A percentile compares a stretch with the other conserved stretches of the same genome.
phyloP scores from a whole-genome alignment of 2,329 filamentous ascomycete species.

The Phialophora tarda region DNA sequence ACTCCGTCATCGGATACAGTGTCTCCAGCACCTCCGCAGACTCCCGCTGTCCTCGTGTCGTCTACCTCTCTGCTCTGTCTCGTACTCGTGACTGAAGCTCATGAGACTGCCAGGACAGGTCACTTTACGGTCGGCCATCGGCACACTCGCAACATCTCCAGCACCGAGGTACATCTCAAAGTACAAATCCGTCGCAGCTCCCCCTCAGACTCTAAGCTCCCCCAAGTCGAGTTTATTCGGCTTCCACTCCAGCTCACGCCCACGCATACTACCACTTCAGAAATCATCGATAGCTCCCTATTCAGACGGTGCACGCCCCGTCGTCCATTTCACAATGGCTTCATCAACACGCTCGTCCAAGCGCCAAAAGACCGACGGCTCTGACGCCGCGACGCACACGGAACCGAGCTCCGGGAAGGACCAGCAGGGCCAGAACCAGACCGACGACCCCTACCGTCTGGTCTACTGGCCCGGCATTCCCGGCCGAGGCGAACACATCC shows the following conservation, averaged over 20 bases:
- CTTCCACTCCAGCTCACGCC: background rate
- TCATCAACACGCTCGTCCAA: slow-evolving; percentile 35
- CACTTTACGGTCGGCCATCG: background rate
- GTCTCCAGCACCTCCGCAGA: background rate
- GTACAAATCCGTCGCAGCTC: background rate
- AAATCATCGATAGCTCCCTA: background rate
- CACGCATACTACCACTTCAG: background rate
- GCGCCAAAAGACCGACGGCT: slow-evolving; percentile 34
- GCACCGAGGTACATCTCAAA: background rate
- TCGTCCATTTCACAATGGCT: slow-evolving; percentile 22
- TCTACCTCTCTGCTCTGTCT: background rate
- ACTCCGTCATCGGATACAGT: background rate
- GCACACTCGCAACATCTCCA: background rate
- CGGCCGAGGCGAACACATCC: slow-evolving; percentile 75
- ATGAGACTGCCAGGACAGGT: background rate
- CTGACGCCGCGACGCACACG: background rate
- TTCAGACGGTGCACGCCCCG: background rate
- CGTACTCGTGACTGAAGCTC: background rate
- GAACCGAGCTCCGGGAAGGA: background rate
- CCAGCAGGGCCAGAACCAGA: too few relatives aligned
- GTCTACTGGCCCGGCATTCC: slow-evolving; percentile 63
- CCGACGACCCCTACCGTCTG: slow-evolving; percentile 18
- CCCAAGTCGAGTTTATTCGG: background rate
- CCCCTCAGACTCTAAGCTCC: background rate
- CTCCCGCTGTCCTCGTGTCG: background rate